These are phyloP conservation scores for Globisporangium paroecandrum DNA, from an alignment of 352 stramenopile species.

Conservation along the genomic window DNA sequence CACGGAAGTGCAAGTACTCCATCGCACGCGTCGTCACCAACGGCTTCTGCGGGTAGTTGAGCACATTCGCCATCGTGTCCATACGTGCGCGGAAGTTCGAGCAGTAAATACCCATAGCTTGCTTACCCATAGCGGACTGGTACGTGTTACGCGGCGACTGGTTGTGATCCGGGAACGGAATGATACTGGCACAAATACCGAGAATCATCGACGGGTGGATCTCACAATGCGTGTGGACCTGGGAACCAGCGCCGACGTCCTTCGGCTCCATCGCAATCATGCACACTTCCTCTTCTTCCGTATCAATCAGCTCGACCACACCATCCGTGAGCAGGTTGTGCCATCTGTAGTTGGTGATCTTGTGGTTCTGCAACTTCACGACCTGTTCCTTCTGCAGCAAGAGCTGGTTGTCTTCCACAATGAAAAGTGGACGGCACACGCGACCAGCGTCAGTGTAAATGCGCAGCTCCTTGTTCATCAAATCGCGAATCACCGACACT, in stretches of 20 bases:
- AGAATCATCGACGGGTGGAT: slow-evolving; percentile 99
- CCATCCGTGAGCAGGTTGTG: slow-evolving; percentile 91
- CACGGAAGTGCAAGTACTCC: slow-evolving; percentile 98
- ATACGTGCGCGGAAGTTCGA: slow-evolving; percentile 99
- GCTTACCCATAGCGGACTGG: slow-evolving; percentile 99
- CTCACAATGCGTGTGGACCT: slow-evolving; percentile 99
- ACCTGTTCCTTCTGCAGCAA: slow-evolving; percentile 98
- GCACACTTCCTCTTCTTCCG: slow-evolving; percentile 99
- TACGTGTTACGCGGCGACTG: slow-evolving; percentile 99
- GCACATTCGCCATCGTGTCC: slow-evolving; percentile 99
- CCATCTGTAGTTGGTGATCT: slow-evolving; percentile 87
- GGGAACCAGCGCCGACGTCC: slow-evolving; percentile 81
- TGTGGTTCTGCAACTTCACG: slow-evolving; percentile 91
- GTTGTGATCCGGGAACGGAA: slow-evolving; percentile 99
- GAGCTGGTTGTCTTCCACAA: slow-evolving; percentile 96
- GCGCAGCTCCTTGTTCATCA: slow-evolving; percentile 97
- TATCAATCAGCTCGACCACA: slow-evolving; percentile 98
- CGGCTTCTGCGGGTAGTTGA: slow-evolving; percentile 99
- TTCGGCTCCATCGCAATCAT: slow-evolving; percentile 99
- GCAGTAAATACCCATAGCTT: slow-evolving; percentile 99
- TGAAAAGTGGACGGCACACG: slow-evolving; percentile 98
- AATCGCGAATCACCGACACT: slow-evolving; percentile 97
- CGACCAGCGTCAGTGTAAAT: slow-evolving; percentile 99
- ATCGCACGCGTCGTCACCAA: slow-evolving; percentile 98
- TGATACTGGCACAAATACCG: slow-evolving; percentile 99